Conservation (phyloP, 176 grass and related monocot genomes). For the Dendrocalamus sinicus region DNA sequence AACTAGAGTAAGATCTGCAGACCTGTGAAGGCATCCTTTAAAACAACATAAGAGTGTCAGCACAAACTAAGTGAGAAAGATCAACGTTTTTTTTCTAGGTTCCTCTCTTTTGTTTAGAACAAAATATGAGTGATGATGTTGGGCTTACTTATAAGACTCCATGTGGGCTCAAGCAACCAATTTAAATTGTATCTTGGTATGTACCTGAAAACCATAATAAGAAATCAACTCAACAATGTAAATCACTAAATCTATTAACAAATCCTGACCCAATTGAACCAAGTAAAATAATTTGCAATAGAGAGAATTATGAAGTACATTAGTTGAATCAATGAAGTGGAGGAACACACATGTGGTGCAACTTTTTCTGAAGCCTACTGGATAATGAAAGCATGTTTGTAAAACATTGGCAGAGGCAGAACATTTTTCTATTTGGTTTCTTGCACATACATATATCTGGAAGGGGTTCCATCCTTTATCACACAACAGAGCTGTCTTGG, state of each 20-base stretch:
- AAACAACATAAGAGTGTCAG: conserved; percentile 49
- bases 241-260: conserved; percentile 16
- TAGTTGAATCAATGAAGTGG: not conserved
- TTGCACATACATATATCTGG: conserved; percentile 1
- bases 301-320: not conserved
- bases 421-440: conserved; percentile 24
- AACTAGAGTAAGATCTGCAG: conserved; percentile 92
- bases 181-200: conserved; percentile 92
- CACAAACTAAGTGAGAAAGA: conserved; percentile 28
- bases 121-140: conserved; percentile 26
- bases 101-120: conserved; percentile 14
- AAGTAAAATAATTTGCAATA: conserved; percentile 4
- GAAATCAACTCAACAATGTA: conserved; percentile 33
- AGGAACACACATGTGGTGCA: not conserved
- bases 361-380: not conserved
- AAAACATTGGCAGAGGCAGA: conserved; percentile 5
- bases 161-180: conserved; percentile 95
- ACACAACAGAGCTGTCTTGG: not conserved
- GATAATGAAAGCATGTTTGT: not conserved
- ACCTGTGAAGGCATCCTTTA: conserved; percentile 84
- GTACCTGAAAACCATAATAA: conserved; percentile 65
- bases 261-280: not conserved
- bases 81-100: not conserved
- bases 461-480: not conserved
- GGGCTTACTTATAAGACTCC: conserved; percentile 85